Percentiles rank a stretch among this genome's conserved stretches.
Conservation (phyloP, 192 early-diverging fungal species). For the Gonapodya prolifera region DNA sequence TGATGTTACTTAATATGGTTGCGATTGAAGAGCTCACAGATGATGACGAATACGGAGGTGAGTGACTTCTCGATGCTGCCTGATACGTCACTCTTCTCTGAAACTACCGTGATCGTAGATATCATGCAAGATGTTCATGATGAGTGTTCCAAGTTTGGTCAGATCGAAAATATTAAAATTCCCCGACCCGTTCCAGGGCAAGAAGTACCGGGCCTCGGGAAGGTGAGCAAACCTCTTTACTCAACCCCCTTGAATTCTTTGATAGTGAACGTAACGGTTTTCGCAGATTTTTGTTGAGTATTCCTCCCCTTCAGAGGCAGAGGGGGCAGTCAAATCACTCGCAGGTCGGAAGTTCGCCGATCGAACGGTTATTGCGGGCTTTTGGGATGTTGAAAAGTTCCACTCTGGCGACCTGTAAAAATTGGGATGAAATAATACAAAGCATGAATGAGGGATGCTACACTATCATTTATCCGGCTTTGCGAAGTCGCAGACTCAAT, state of each 20-base stretch:
- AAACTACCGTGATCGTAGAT: slow-evolving; percentile 25
- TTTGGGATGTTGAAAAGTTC: slow-evolving; percentile 63
- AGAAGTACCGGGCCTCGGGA: slow-evolving; percentile 62
- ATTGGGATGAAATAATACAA: too few species aligned
- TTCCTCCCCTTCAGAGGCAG: slow-evolving; percentile 37
- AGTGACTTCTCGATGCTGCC: background rate
- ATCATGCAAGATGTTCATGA: slow-evolving; percentile 82
- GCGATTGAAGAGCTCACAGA: slow-evolving; percentile 69
- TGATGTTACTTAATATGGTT: slow-evolving; percentile 95
- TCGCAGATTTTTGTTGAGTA: slow-evolving; percentile 78
- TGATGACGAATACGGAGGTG: slow-evolving; percentile 75
- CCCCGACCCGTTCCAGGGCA: slow-evolving; percentile 54
- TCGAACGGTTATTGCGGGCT: slow-evolving; percentile 82
- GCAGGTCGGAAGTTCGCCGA: slow-evolving; percentile 90
- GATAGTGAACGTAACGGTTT: background rate
- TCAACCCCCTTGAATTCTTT: background rate
- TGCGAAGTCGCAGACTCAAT: too few species aligned
- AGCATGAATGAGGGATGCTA: too few species aligned
- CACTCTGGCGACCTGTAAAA: slow-evolving; percentile 43
- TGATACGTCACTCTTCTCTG: slow-evolving; percentile 3
- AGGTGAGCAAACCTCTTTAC: slow-evolving; percentile 32
- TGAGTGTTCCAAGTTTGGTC: slow-evolving; percentile 79
- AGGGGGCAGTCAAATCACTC: slow-evolving; percentile 59
- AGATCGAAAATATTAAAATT: slow-evolving; percentile 66
- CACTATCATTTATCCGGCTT: too few species aligned